Base-by-base conservation (phyloP, 306 rosid species). In the Pueraria montana region DNA sequence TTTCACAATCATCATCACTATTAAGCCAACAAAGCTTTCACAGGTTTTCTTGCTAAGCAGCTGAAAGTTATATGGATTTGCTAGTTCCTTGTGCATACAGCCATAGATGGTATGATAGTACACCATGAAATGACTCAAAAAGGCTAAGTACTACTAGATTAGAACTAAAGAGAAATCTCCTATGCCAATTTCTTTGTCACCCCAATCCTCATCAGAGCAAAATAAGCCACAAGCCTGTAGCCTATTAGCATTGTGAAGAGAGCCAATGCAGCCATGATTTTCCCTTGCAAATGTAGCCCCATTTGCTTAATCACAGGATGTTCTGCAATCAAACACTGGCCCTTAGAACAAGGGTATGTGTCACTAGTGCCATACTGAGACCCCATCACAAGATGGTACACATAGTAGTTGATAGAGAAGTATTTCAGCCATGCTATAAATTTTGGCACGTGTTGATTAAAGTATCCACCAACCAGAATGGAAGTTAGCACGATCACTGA, bases 381-480 rank as follows among this genome's bases (percentile, higher is more conserved):
- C 14, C 87, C 84, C 27, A 89, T 2, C 42, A 91, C 18, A 43
- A 92, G 92, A 87, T 72, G 83, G 77, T 80, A 89, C 0, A 88
- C 34, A 56, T 90, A 79, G 16, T 87, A 62, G 43, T 84, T 69
- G 0, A 80, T 42, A 0, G 94, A 92, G 3, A 92, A 1, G 74
- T 88, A 89, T 42, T 84, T 91, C 24, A 88, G 23, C 95, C 97
- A 92, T 4, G 86, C 80, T 4, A 91, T 55, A 32, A 91, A 92
- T 8, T 30, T 9, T 6, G 94, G 97, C 56, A 89, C 91, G 53
- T 85, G 76, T 36, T 88, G 90, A 27, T 89, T 86, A 12, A 83
- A 90, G 53, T 17, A 90, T 6, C 97, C 93, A 7, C 89, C 89
- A 10, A 88, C 83, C 2, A 89, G 76, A 5, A 50, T 49, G 58